Evolutionary conservation across 2,329 filamentous ascomycete species (phyloP).

Genomic region (Alternaria arbusti): DNA sequence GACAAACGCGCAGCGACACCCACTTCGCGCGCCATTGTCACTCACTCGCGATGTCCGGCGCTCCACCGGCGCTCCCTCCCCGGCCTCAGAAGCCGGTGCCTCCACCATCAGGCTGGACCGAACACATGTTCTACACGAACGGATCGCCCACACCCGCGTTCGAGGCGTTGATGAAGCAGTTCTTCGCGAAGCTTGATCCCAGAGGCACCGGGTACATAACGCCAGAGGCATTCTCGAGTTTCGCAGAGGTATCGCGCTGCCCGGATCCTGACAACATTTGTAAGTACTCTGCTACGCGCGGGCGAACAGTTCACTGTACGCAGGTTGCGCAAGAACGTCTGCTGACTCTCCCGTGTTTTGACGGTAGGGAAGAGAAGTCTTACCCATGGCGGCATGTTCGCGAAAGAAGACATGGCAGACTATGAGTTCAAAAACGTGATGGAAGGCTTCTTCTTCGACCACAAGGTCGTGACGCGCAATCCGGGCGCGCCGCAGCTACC

Average conservation of each 20-base stretch:
- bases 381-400: background rate
- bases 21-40: background rate
- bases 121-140: constrained; percentile 3
- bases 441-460: constrained; percentile 2
- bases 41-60: background rate
- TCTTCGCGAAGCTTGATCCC: background rate
- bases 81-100: background rate
- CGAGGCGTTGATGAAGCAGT: background rate
- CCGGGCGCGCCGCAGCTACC: background rate
- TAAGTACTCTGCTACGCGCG: background rate
- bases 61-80: background rate
- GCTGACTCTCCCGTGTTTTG: background rate
- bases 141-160: background rate
- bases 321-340: background rate
- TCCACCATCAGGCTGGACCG: constrained; percentile 1
- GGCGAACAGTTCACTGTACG: background rate
- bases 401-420: constrained; percentile 4
- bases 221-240: background rate
- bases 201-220: background rate
- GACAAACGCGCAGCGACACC: background rate
- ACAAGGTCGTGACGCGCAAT: constrained; percentile 1
- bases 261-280: background rate
- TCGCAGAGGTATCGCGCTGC: background rate
- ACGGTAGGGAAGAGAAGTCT: constrained; percentile 1
- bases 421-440: background rate